Percentiles rank a stretch among this genome's conserved stretches.
Conservation (phyloP, 2,329 filamentous ascomycete species). For the Podosphaera fusca region DNA sequence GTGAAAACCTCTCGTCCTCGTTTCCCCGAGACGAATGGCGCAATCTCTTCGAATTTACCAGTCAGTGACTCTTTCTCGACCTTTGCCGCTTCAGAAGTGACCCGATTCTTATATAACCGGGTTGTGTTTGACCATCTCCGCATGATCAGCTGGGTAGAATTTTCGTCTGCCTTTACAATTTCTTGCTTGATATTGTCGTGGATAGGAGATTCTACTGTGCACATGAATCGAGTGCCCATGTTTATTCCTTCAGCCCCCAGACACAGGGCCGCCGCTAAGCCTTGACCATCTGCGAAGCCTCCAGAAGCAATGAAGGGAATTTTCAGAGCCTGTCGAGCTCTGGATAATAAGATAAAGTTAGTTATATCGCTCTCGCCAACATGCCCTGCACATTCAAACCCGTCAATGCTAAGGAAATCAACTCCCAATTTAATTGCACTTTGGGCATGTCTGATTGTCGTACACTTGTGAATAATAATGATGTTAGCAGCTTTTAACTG, state of each 20-base stretch:
- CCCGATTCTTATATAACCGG: slow-evolving; percentile 74
- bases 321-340: slow-evolving; percentile 60
- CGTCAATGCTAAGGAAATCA: slow-evolving; percentile 90
- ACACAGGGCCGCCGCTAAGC: slow-evolving; percentile 70
- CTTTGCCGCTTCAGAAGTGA: slow-evolving; percentile 55
- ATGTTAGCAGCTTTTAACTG: slow-evolving; percentile 61
- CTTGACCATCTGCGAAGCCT: slow-evolving; percentile 85
- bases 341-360: slow-evolving; percentile 69
- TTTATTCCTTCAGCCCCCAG: slow-evolving; percentile 88
- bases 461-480: slow-evolving; percentile 90
- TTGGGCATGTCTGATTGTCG: slow-evolving; percentile 78
- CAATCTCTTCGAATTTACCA: slow-evolving; percentile 77
- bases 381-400: slow-evolving; percentile 87
- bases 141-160: slow-evolving; percentile 72
- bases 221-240: slow-evolving; percentile 98
- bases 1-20: slow-evolving; percentile 76
- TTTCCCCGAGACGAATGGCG: slow-evolving; percentile 71
- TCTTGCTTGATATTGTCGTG: slow-evolving; percentile 83
- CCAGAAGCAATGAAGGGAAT: slow-evolving; percentile 91
- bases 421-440: slow-evolving; percentile 85
- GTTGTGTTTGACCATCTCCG: slow-evolving; percentile 84
- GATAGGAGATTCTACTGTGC: slow-evolving; percentile 77
- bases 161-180: slow-evolving; percentile 74
- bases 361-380: slow-evolving; percentile 74
- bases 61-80: slow-evolving; percentile 63